Evolutionary conservation across 2,329 filamentous ascomycete species (phyloP), one percentile per base, ranked within the genome.

Genomic region (Penicillium brevicompactum): DNA sequence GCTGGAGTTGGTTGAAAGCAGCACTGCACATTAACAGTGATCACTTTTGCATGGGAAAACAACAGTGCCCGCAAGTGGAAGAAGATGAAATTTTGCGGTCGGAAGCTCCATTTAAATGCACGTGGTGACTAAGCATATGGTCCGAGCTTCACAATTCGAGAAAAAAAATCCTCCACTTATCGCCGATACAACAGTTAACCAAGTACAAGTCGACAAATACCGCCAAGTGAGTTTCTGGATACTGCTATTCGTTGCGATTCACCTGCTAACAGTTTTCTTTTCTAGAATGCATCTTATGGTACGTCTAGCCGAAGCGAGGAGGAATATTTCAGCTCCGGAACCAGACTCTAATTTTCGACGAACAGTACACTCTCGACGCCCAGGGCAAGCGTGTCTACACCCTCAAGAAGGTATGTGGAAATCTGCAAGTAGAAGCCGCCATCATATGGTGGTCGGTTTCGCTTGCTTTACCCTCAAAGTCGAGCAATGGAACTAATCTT

Each of bases 351-450:
- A 61, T 56, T 46, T 18, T 49, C 9, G 24, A 49, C 18, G 43
- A 55, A 52, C 46, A 74, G 94, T 96, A 93, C 86, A 94, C 90
- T 61, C 80, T 92, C 78, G 89, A 92, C 76, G 76, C 83, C 67
- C 80, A 84, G 59, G 92, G 93, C 82, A 93, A 91, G 82, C 91
- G 93, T 75, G 80, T 89, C 70, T 99, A 97, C 84, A 97, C 94
- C 46, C 86, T 97, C 64, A 93, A 97, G 80, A 97, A 97, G 82
- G 52, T 55, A 55, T 2, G 52, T 27, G 16, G 40, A 21, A 18
- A 5, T 16, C 34, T 46, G 22, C 24, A 13, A 41, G 11, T 8
- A 8, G 10, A 18, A 21, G 11, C 5, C 10, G 47, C n/a, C 14
- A 31, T 13, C 13, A 14, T 27, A 6, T 2, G 11, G 38, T 7